Base-by-base conservation (phyloP, 2,329 filamentous ascomycete genomes). In the Penicillium paneum region DNA sequence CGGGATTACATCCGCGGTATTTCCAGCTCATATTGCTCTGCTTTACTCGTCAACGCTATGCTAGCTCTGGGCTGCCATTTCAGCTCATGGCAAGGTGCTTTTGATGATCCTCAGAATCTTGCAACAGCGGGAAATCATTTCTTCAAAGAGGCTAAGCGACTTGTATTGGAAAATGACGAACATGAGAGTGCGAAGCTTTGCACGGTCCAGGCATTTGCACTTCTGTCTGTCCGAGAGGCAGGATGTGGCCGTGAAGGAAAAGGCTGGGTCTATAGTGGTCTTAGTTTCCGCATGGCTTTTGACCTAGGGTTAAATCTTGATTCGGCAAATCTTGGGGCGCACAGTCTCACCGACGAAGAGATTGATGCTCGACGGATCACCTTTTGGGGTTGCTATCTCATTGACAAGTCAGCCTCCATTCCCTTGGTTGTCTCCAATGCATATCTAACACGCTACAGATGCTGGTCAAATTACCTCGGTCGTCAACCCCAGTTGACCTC, bases 301-400 rank as follows among this genome's bases (percentile, higher is more conserved):
- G 94, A 99, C 66, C 83, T 99, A 59, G 94, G 94, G 0, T 79
- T 99, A 49, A 96, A 97, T 66, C 83, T 97, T 17, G 89, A 96
- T 67, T 83, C 88, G 1, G 83, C 84, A 17, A 84, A 84, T 8
- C 81, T 90, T 55, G 81, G 82, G 8, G 75, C 76, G 8, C 79
- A 77, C n/a, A 83, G 81, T 54, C 80, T 93, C 61, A 85, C 86
- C 57, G 90, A 96, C 54, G 83, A 89, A 43, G 93, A 97, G 71
- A 83, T 95, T 36, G 94, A 99, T 74, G 92, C 91, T 3, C 82
- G 94, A 36, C 83, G 90, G 49, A 87, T 97, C 39, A 97, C 94
- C 0, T 97, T 97, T 68, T 97, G 94, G 94, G 94, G 94, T 7
- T 97, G 92, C 71, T 97, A 94, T 72, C 76, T 96, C n/a, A 96